A percentile compares a stretch with the other conserved stretches of the same genome.
phyloP scores from a whole-genome alignment of 1,284 basidiomycete species.

The Trametes hirsuta region DNA sequence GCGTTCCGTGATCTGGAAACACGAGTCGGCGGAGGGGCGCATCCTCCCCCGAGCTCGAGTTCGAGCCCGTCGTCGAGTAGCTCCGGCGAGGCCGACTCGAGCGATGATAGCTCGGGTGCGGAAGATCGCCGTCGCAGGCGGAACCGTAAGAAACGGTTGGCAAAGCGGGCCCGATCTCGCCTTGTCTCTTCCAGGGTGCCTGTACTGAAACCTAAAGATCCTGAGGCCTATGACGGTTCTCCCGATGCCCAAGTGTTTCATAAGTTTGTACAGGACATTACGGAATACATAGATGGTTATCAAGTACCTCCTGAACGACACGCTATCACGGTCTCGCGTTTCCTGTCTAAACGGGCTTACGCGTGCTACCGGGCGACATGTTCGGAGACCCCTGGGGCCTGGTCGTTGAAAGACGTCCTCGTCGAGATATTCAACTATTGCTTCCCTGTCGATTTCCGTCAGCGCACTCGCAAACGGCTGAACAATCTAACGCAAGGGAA shows the following conservation, averaged over 20 bases:
- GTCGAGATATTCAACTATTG: conserved; percentile 42
- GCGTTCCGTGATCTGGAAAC: neutral
- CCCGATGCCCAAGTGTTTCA: conserved; percentile 7
- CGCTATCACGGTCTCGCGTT: neutral
- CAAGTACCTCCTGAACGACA: neutral
- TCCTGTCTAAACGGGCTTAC: conserved; percentile 37
- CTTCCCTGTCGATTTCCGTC: conserved; percentile 42
- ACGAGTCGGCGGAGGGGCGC: neutral
- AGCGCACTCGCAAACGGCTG: neutral
- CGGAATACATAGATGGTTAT: conserved; percentile 16
- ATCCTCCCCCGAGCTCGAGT: neutral
- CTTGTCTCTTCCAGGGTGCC: neutral
- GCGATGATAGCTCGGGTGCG: too few species aligned
- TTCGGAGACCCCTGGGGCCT: conserved; percentile 21
- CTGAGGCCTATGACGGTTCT: conserved; percentile 1
- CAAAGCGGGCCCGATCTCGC: neutral
- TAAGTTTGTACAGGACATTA: conserved; percentile 14
- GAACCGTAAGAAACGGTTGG: neutral
- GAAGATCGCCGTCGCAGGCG: too few species aligned
- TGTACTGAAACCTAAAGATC: conserved; percentile 13
- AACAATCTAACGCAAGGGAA: neutral
- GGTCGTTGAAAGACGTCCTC: conserved; percentile 34
- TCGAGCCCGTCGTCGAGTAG: neutral
- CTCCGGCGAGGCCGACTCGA: too few species aligned
- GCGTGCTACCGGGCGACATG: conserved; percentile 41